These are phyloP conservation scores for Clarireedia monteithiana DNA, from an alignment of 2,329 filamentous ascomycete species.

Conservation along the genomic window DNA sequence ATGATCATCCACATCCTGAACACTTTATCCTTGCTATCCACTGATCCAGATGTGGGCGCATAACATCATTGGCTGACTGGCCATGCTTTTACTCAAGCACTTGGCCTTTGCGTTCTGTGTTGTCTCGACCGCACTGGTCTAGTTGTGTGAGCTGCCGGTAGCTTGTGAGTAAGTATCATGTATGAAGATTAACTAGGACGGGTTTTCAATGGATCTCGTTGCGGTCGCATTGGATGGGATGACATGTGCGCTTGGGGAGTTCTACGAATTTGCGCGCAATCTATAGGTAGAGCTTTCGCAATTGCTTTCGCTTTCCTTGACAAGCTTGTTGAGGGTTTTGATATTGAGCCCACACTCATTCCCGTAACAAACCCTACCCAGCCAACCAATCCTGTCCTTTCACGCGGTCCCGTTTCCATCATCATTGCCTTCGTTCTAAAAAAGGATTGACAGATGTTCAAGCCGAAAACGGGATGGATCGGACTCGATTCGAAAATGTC, in stretches of 20 bases:
- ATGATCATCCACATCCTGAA: slow-evolving; percentile 20
- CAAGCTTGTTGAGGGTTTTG: too few species aligned
- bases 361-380: too few species aligned
- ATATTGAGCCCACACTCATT: too few species aligned
- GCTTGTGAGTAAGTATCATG: neutral
- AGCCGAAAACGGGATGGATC: slow-evolving; percentile 6
- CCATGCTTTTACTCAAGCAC: slow-evolving; percentile 21
- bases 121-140: slow-evolving; percentile 21
- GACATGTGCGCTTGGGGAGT: slow-evolving; percentile 18
- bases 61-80: slow-evolving; percentile 23
- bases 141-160: neutral
- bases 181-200: neutral
- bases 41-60: slow-evolving; percentile 22
- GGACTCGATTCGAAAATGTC: slow-evolving; percentile 2
- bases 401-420: neutral
- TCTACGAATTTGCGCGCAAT: slow-evolving; percentile 12
- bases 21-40: slow-evolving; percentile 14
- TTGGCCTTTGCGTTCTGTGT: slow-evolving; percentile 24
- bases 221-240: slow-evolving; percentile 7
- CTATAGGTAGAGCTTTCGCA: neutral
- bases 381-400: neutral
- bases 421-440: neutral
- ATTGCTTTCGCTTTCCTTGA: neutral
- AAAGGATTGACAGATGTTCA: neutral
- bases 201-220: slow-evolving; percentile 8